These are phyloP conservation scores for Corymbia maculata DNA, from an alignment of 345 rosid species.

Conservation along the genomic window DNA sequence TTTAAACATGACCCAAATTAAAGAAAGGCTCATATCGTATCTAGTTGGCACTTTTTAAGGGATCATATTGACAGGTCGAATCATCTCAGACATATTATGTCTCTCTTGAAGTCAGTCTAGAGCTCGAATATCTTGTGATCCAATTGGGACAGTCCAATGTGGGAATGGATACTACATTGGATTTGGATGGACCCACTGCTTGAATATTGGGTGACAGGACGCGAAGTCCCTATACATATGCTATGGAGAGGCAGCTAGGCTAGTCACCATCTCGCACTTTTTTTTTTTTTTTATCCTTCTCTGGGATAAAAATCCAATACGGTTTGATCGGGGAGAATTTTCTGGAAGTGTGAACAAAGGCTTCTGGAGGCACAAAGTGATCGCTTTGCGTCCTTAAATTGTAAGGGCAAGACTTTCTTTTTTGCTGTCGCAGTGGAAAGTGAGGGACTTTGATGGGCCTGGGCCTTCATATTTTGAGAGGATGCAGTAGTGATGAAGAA, in stretches of 20 bases:
- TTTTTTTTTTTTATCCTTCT: rapidly evolving
- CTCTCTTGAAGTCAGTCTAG: not conserved
- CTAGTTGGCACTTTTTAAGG: not conserved
- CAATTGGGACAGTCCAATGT: not conserved
- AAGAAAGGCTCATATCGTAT: not conserved
- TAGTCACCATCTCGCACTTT: not conserved
- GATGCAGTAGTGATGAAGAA: not conserved
- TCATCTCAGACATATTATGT: not conserved
- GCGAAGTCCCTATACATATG: too few relatives aligned
- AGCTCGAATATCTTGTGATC: not conserved
- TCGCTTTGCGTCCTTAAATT: not conserved
- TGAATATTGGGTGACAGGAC: not conserved
- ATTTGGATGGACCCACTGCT: not conserved
- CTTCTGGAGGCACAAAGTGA: not conserved
- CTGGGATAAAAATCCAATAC: not conserved
- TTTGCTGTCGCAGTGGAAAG: not conserved
- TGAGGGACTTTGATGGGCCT: not conserved
- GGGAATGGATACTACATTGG: not conserved
- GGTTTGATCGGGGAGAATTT: not conserved
- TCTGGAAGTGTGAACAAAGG: not conserved
- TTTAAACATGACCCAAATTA: not conserved
- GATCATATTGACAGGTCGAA: not conserved
- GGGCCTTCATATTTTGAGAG: not conserved
- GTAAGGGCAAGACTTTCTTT: not conserved
- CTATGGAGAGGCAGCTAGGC: not conserved